Evolutionary conservation across 2,329 filamentous ascomycete genomes (phyloP), one percentile per base, ranked within the genome.

Genomic region (Ophiostoma populinum): DNA sequence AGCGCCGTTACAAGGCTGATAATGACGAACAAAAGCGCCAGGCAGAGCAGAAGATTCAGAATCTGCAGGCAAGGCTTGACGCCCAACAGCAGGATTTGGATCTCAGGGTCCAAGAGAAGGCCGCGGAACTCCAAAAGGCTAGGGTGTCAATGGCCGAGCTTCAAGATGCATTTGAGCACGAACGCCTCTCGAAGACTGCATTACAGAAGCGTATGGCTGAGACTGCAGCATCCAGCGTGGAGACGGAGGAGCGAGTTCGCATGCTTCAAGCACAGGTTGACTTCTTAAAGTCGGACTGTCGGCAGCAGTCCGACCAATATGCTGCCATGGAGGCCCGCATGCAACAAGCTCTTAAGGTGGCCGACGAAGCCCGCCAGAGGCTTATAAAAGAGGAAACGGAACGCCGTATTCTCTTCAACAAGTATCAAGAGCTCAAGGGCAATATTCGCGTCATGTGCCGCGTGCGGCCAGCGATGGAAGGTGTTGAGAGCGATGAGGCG

Each of bases 391-490:
- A 95, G 51, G 90, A 98, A 56, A 90, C 81, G 1, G 63, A 93
- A 34, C 74, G 90, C 11, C 72, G 90, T 16, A 87, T 92, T 46
- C 67, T 98, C 0, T 93, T 95, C 61, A 95, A 95, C 56, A 90
- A 92, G 53, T 87, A 98, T 31, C 85, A 98, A 53, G 90, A 98
- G 51, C 70, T 98, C 40, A 94, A 93, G 55, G 90, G 90, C 47
- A 98, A 98, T 51, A 98, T 98, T 49, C 79, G 90, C 15, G 90
- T 98, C 45, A 98, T 98, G 72, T 95, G 87, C 51, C 75, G 90
- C 51, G 87, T 95, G 19, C 77, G 92, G 26, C 90, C 90, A 1
- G 62, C 77, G 0, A 61, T 80, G 16, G 62, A 62, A 17, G 46
- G 54, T 1, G 54, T 59, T 1, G 75, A 80, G 38, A 74, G 75